Evolutionary conservation across 495 filamentous ascomycete species (phyloP), one percentile per base, ranked within the genome.

Genomic region (Penicillium turbatum): DNA sequence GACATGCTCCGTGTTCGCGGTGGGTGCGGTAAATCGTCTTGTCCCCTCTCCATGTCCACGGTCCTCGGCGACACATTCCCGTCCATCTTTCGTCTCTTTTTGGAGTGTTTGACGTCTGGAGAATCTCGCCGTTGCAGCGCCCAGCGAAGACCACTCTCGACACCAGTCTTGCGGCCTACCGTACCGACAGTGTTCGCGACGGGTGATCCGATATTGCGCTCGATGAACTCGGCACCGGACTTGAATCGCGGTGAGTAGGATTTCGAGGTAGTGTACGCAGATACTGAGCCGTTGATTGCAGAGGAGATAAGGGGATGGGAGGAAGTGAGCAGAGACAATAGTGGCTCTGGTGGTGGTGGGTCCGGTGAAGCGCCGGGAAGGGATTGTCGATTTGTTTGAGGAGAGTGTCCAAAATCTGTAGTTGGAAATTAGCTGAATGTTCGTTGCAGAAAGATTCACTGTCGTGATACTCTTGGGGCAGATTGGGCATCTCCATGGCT

Each of bases 241-340:
- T 86, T 89, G 70, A 96, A 86, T 2, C 87, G 81, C 0, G 91
- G 89, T 5, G 88, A 90, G 63, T 93, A 93, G 21, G 87, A 87
- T 67, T 97, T 96, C 15, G 87, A 87, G 5, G 78, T 82, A 29
- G 83, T 81, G 64, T 96, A 97, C 2, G 87, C 88, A 27, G 86
- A 87, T 1, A 90, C 76, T 1, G 90, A 91, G 39, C 83, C 85
- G 61, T 86, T 86, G 56, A 96, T 89, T 0, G 90, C 87, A 9
- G 86, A 86, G 2, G 85, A 87, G 29, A 95, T 78, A 44, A 90
- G 74, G 11, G 89, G 89, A 59, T 95, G 88, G 3, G 84, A 83
- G 3, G 87, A 85, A 4, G 88, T 91, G 9, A 96, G 74, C 30
- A 97, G 79, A 11, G 87, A 83, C 5, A 95, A 76, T 5, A 95